Base-by-base conservation (phyloP, 106 monocot genomes). In the Platanthera guangdongensis region DNA sequence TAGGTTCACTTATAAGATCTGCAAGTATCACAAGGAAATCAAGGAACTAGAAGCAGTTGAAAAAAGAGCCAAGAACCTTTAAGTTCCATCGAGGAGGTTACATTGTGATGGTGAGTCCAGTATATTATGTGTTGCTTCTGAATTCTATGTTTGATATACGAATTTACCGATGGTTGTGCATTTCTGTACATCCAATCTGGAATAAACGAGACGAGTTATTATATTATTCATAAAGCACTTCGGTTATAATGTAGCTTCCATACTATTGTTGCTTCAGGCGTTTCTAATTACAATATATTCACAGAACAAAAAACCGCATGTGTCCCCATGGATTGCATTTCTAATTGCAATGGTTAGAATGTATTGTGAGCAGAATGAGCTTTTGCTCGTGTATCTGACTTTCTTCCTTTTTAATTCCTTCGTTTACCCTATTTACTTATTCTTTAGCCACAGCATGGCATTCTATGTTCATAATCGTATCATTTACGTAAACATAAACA, bases 21-120 rank as follows among this genome's bases (percentile, higher is more conserved):
- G 88, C 76, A 94, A 90, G 11, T 91, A 77, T 77, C 79, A 90
- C 47, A 85, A 90, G 81, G 80, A 88, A 18, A 80, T 94, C 30
- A 84, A 83, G 49, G 83, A 85, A 78, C 74, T 88, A 74, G 90
- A 94, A 74, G 90, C 85, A 70, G 73, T 72, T 74, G 94, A 90
- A 74, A 94, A 90, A 85, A 88, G 82, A 69, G 75, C 79, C 59
- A 94, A 90, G 83, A 68, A 82, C 15, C 63, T 77, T 72, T 94
- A 87, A 82, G 8, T 50, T 9, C 7, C 13, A 13, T 79, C 15
- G 6, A 71, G 69, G 70, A 71, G 69, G 70, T 78, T 19, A 8
- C 50, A 9, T 72, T 12, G 0, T 68, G 4, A 13, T 68, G 45
- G 68, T 68, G 19, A 68, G 21, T 22, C 28, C 14, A 22, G 45